Evolutionary conservation across 495 filamentous ascomycete species (phyloP), one percentile per base, ranked within the genome.

Genomic region (Penicillium cataractarum): DNA sequence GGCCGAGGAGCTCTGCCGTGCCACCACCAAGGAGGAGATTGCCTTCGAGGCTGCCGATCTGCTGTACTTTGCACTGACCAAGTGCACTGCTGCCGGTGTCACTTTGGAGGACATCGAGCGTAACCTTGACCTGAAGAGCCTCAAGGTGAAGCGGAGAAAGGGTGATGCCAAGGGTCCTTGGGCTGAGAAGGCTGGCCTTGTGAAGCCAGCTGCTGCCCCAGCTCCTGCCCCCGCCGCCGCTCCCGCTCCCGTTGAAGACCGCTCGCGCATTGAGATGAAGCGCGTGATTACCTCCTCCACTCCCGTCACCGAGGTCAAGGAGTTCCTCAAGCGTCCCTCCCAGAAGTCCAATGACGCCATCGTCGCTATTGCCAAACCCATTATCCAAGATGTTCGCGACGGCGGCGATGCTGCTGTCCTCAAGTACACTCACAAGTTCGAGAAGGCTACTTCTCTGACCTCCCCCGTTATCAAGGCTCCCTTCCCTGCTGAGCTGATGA

Each of bases 21-120:
- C 95, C 15, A 84, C 82, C 39, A 88, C 86, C 12, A 91, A 92
- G 56, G 82, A 93, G 56, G 91, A 97, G 21, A 83, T 97, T 50
- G 90, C 95, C 15, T 95, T 95, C 55, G 95, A 99, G 76, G 92
- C 95, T 3, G 95, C 94, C 15, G 95, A 99, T 71, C 80, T 99
- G 55, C 84, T 99, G 24, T 99, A 97, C 79, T 99, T 99, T 78
- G 91, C 96, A 9, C 75, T 99, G 26, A 91, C 95, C 7, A 95
- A 91, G 74, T 96, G 92, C 59, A 82, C 93, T 49, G 83, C 87
- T 26, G 88, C 90, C 15, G 96, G 92, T 42, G 94, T 97, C 19
- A 87, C 83, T 46, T 77, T 98, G 13, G 85, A 90, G 62, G 94
- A 97, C 71, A 88, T 99, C 31, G 95, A 97, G 76, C 86, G 84